Evolutionary conservation across 1,139 yeast genomes (phyloP), one percentile per base, ranked within the genome.

Genomic region (Debaryomyces singareniensis): DNA sequence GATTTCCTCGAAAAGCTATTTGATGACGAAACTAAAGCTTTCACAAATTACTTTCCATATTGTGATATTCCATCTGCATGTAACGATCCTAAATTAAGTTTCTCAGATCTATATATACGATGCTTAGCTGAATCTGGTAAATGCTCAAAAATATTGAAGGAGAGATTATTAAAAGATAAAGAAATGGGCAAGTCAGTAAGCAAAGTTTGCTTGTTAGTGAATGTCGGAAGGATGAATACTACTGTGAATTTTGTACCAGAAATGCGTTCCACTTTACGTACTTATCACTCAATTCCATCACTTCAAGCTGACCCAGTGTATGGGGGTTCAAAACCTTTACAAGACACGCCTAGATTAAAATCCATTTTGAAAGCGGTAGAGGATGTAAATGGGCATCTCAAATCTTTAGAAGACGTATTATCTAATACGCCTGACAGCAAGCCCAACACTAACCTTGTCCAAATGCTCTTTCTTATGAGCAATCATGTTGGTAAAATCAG

Each of bases 191-290:
- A 75, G 29, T 76, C 86, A 11, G 86, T 86, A 29, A 84, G 87
- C 31, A 78, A 85, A 68, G 80, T 86, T 18, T 85, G 95, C 41
- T 58, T 91, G 26, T 65, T 91, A 39, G 97, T 91, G 16, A 91
- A 91, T 51, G 78, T 87, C 27, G 97, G 97, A 4, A 67, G 97
- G 40, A 78, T 91, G 78, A 91, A 91, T 58, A 91, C 98, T 2
- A 91, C 97, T 4, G 79, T 91, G 31, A 89, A 89, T 55, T 91
- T 89, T 51, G 95, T 86, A 33, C 87, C 94, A n/a, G 96, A 87
- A 50, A 89, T 89, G 97, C 80, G 87, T 42, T 86, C 96, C 1
- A 91, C 89, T 38, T 66, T 89, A 42, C 68, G 97, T 44, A 89
- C 96, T 0, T 91, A 83, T 50, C 96, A 89, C 54, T 83, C 95